A percentile compares a stretch with the other conserved stretches of the same genome.
Conservation (phyloP, 208 protist genomes). For the Spongospora subterranea region DNA sequence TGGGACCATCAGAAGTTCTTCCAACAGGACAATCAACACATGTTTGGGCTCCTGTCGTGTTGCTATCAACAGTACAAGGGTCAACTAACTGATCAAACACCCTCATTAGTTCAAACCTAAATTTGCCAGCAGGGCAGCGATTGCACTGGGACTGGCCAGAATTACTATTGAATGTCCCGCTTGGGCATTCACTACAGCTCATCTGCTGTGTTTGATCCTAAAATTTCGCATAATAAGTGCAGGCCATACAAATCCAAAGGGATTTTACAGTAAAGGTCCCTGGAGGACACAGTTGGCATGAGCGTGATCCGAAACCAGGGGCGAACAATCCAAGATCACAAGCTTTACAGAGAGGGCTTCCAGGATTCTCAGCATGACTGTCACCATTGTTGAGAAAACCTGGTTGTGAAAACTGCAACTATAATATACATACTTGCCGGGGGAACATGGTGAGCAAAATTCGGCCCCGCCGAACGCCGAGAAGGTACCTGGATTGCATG, state of each 20-base stretch:
- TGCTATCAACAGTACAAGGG: background rate
- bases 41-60: background rate
- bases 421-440: constrained; percentile 26
- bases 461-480: background rate
- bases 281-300: background rate
- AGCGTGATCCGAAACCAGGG: background rate
- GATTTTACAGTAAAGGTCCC: background rate
- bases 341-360: background rate
- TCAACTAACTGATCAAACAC: no score
- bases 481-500: background rate
- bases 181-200: background rate
- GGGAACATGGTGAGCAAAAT: background rate
- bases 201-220: background rate
- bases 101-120: background rate
- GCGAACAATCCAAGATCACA: background rate
- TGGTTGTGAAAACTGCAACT: background rate
- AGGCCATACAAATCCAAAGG: background rate
- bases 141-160: background rate
- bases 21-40: constrained; percentile 15
- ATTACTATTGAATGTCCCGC: background rate
- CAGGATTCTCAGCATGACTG: background rate
- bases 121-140: background rate
- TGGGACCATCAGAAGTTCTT: background rate
- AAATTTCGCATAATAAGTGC: background rate
- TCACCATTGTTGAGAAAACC: background rate